Conservation (phyloP, 768 basidiomycete species). For the Lyophyllum semitale region DNA sequence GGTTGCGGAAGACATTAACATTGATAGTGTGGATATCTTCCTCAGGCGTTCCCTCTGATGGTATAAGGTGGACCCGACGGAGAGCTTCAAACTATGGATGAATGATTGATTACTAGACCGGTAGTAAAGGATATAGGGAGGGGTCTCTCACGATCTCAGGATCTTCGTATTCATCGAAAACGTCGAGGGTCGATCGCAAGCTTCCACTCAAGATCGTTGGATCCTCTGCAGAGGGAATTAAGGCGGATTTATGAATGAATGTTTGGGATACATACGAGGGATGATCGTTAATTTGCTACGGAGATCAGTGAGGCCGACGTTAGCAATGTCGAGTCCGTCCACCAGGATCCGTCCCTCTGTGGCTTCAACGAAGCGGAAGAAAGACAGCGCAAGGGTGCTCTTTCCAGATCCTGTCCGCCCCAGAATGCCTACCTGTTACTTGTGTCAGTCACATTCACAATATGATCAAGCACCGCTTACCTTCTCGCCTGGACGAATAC, state of each 20-base stretch:
- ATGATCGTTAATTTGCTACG: constrained; percentile 71
- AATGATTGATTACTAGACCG: neutral
- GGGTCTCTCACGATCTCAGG: constrained; percentile 64
- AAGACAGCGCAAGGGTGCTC: constrained; percentile 75
- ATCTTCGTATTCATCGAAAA: constrained; percentile 86
- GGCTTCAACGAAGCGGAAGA: constrained; percentile 90
- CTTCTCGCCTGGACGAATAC: constrained; percentile 75
- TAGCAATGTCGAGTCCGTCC: constrained; percentile 79
- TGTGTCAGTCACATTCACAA: neutral
- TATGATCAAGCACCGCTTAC: constrained; percentile 32
- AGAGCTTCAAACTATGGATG: constrained; percentile 72
- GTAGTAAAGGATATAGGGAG: neutral
- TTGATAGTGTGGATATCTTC: constrained; percentile 57
- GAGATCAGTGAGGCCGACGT: constrained; percentile 80
- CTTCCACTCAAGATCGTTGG: constrained; percentile 87
- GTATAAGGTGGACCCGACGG: constrained; percentile 81
- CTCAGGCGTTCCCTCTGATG: constrained; percentile 49
- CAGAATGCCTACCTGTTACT: constrained; percentile 63
- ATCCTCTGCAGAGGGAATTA: constrained; percentile 60
- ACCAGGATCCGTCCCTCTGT: constrained; percentile 72
- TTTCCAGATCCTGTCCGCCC: constrained; percentile 79
- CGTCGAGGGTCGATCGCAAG: constrained; percentile 77
- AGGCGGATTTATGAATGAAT: neutral
- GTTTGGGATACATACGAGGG: constrained; percentile 50
- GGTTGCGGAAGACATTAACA: constrained; percentile 72